Conservation (phyloP, 352 stramenopile species). For the Blastocystis sp. region DNA sequence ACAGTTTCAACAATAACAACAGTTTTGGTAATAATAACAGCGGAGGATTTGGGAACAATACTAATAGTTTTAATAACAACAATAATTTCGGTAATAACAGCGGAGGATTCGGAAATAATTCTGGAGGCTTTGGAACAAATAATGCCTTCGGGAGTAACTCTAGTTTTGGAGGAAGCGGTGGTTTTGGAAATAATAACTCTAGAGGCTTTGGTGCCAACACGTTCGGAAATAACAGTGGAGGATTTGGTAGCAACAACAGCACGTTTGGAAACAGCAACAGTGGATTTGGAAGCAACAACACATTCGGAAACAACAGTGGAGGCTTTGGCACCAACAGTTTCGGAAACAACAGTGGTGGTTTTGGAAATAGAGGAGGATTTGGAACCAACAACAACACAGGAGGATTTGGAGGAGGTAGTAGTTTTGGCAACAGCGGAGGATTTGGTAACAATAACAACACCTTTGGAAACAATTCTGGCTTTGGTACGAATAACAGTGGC, state of each 20-base stretch:
- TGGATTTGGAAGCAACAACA: constrained; percentile 47
- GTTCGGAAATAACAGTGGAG: not conserved
- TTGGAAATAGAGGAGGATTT: not conserved
- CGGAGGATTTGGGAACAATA: not conserved
- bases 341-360: not conserved
- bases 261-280: not conserved
- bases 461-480: not conserved
- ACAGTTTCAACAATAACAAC: not conserved
- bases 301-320: not conserved
- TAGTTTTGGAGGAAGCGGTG: not conserved
- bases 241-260: not conserved
- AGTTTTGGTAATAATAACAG: not conserved
- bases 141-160: not conserved
- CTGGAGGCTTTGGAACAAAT: not conserved
- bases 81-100: not conserved
- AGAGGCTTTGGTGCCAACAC: not conserved
- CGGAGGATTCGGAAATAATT: not conserved
- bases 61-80: not conserved
- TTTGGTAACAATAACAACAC: constrained; percentile 5
- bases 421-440: not conserved
- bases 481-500: not conserved
- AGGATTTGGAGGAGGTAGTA: not conserved
- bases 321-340: not conserved
- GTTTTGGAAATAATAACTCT: not conserved
- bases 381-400: not conserved